Conservation (phyloP, 2,329 filamentous ascomycete genomes). For the Phyllosticta citrichinensis region DNA sequence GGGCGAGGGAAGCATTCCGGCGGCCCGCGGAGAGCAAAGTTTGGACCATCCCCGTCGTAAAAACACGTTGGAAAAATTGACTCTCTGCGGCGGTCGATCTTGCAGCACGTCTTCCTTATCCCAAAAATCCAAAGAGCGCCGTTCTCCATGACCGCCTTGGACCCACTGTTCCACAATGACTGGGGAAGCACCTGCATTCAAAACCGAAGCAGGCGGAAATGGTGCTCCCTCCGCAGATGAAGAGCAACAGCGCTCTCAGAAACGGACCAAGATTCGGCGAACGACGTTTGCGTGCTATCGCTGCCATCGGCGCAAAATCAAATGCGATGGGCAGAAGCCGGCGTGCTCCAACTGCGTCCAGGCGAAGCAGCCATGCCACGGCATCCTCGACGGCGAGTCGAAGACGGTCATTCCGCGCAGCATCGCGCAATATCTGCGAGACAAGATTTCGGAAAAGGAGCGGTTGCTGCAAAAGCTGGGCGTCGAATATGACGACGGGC, state of each 20-base stretch:
- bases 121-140: not conserved
- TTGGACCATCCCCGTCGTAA: not conserved
- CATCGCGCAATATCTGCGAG: conserved; percentile 9
- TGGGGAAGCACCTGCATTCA: not conserved
- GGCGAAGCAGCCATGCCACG: conserved; percentile 11
- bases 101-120: no score
- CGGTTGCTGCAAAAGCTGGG: conserved; percentile 2
- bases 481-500: not conserved
- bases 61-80: not conserved
- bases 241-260: conserved; percentile 5
- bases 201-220: not conserved
- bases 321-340: conserved; percentile 9
- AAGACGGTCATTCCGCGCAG: conserved; percentile 10
- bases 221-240: not conserved
- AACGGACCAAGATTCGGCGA: conserved; percentile 9
- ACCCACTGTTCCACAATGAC: not conserved
- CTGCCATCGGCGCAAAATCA: conserved; percentile 10
- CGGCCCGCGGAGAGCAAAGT: not conserved
- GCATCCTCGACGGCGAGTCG: conserved; percentile 10
- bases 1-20: not conserved
- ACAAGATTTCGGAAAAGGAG: conserved; percentile 11
- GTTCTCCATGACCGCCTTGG: not conserved
- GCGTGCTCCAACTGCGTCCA: conserved; percentile 9
- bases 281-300: conserved; percentile 8
- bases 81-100: not conserved